Percentiles rank a stretch among this genome's conserved stretches.
phyloP scores from a whole-genome alignment of 345 rosid genomes.

The Salix suchowensis region DNA sequence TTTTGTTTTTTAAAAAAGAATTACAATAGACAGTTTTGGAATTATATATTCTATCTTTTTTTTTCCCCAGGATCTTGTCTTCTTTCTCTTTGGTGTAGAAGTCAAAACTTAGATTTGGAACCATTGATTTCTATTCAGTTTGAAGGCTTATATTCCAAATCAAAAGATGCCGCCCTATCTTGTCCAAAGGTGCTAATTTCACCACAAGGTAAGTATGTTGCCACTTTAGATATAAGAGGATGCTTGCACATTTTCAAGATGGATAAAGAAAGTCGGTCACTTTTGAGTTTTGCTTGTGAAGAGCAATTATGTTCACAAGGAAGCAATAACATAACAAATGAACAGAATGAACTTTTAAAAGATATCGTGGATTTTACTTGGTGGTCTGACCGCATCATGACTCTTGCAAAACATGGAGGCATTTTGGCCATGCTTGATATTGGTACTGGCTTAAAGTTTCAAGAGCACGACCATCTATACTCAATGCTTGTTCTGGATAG shows the following conservation, averaged over 20 bases:
- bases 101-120: conserved; percentile 46
- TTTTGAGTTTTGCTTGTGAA: conserved; percentile 29
- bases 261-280: conserved; percentile 40
- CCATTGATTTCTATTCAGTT: conserved; percentile 49
- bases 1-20: not conserved
- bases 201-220: conserved; percentile 57
- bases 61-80: conserved; percentile 48
- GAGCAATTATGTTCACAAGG: conserved; percentile 31
- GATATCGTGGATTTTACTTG: conserved; percentile 72
- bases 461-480: conserved; percentile 49
- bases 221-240: conserved; percentile 67
- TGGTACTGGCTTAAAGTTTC: conserved; percentile 42
- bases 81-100: conserved; percentile 69
- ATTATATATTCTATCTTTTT: conserved; percentile 5
- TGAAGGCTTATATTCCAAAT: conserved; percentile 52
- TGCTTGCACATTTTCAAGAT: conserved; percentile 55
- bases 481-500: conserved; percentile 67
- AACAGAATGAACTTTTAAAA: conserved; percentile 30
- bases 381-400: conserved; percentile 80
- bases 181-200: conserved; percentile 79
- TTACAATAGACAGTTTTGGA: not conserved
- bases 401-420: conserved; percentile 56
- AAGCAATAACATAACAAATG: conserved; percentile 21
- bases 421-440: conserved; percentile 52
- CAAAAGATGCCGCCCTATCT: conserved; percentile 37